Percentiles rank a stretch among this genome's conserved stretches.
phyloP scores from a whole-genome alignment of 2,329 filamentous ascomycete genomes.

The Pleurostoma richardsiae region DNA sequence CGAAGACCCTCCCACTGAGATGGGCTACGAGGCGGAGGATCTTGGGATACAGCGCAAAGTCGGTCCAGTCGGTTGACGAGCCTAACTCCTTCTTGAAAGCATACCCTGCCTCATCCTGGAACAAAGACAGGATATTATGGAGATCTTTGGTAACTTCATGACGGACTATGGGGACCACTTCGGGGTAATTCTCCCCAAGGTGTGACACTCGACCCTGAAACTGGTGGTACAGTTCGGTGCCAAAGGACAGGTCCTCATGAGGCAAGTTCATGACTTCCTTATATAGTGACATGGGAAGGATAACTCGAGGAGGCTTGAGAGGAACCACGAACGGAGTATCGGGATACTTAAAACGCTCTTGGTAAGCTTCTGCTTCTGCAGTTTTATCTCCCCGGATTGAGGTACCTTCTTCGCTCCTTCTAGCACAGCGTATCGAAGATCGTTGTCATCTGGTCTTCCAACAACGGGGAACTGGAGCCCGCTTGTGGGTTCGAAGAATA shows the following conservation, averaged over 20 bases:
- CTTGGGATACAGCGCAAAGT: slow-evolving; percentile 10
- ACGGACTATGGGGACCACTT: slow-evolving; percentile 11
- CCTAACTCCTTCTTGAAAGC: slow-evolving; percentile 14
- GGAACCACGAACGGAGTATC: slow-evolving; percentile 11
- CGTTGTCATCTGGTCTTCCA: neutral
- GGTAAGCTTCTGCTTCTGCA: neutral
- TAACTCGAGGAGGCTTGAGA: slow-evolving; percentile 9
- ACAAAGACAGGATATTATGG: slow-evolving; percentile 6
- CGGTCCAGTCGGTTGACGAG: slow-evolving; percentile 5
- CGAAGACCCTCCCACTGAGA: slow-evolving; percentile 15
- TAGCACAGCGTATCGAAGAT: neutral
- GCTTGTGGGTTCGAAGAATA: neutral
- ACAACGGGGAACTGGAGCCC: slow-evolving; percentile 1
- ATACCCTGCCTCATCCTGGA: slow-evolving; percentile 17
- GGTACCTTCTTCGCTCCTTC: neutral
- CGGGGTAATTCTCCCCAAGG: slow-evolving; percentile 9
- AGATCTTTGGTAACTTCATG: slow-evolving; percentile 15
- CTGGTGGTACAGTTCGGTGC: slow-evolving; percentile 5
- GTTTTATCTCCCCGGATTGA: neutral
- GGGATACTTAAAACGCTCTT: slow-evolving; percentile 8
- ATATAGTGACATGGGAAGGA: slow-evolving; percentile 13
- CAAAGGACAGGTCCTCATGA: slow-evolving; percentile 14
- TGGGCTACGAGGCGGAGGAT: slow-evolving; percentile 16
- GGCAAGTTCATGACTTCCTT: slow-evolving; percentile 15
- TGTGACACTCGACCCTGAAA: slow-evolving; percentile 13